Conservation (phyloP, 768 basidiomycete species). For the Ramaria rubella region DNA sequence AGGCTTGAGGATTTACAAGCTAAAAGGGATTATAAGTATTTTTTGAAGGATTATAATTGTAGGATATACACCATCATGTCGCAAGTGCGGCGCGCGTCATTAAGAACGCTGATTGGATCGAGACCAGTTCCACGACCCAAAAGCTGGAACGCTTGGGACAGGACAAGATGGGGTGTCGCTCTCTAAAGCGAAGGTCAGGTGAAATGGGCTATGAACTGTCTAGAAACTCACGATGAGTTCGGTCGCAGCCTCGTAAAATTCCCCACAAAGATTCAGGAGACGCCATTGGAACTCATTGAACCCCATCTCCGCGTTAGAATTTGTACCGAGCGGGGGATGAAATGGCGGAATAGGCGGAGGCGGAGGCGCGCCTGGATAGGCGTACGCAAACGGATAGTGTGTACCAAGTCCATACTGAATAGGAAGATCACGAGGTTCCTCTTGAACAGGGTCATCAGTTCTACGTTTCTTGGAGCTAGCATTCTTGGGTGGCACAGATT, state of each 20-base stretch:
- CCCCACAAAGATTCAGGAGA: conserved; percentile 71
- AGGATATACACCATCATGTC: conserved; percentile 56
- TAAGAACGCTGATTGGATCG: conserved; percentile 67
- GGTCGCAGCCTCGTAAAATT: conserved; percentile 81
- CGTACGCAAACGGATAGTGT: conserved; percentile 4
- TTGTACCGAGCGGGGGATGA: neutral
- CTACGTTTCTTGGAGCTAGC: conserved; percentile 1
- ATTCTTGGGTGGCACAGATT: neutral
- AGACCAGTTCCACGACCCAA: conserved; percentile 55
- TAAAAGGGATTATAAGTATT: conserved; percentile 24
- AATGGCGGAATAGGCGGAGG: neutral
- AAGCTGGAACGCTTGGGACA: conserved; percentile 77
- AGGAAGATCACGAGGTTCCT: neutral
- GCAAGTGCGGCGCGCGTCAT: conserved; percentile 71
- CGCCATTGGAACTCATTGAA: conserved; percentile 76
- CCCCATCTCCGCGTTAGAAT: neutral
- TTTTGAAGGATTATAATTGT: conserved; percentile 1
- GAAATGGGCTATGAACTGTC: conserved; percentile 28
- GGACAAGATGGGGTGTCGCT: conserved; percentile 56
- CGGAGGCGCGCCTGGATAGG: neutral
- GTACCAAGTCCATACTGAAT: conserved; percentile 1
- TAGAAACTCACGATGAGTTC: conserved; percentile 59
- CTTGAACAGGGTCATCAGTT: neutral
- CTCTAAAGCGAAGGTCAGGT: conserved; percentile 40
- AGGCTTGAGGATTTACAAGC: conserved; percentile 72